Evolutionary conservation across 1,139 yeast species (phyloP), one percentile per base, ranked within the genome.

Genomic region (Debaryomyces robertsiae): DNA sequence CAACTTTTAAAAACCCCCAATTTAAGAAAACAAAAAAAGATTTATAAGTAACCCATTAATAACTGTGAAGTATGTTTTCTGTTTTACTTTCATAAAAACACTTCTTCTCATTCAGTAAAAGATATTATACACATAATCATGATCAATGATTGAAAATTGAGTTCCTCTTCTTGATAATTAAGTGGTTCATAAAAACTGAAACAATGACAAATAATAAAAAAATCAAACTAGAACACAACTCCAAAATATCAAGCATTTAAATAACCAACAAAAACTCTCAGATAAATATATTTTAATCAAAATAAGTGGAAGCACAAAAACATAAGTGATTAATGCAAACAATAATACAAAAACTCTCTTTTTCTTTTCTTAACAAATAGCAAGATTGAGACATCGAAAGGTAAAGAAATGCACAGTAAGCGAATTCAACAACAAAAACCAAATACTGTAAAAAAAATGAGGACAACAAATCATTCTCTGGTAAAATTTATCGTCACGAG

Each of bases 331-430:
- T 49, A 55, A 57, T 54, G 57, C 55, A 53, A 53, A 44, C 41
- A 45, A 48, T 40, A 46, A 49, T 44, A 49, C 46, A 46, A 51
- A 54, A 53, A 43, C 58, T 52, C 53, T 52, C 52, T 49, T 48
- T 46, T 45, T 49, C 52, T 47, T 47, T 49, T 47, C 47, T 46
- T 40, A 40, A 41, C 39, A 44, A 46, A 40, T 36, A 42, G 48
- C 40, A 45, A 54, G 66, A 61, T 54, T 55, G 60, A 62, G 67
- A 61, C 68, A 61, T 59, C 61, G 63, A 57, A 44, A 35, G 40
- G 41, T 43, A 39, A 41, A 39, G 42, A 46, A 46, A 49, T 44
- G 50, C 54, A 49, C 53, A 41, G 42, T 40, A 48, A 48, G 50
- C 43, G 49, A 39, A 40, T 38, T 24, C 33, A 37, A 28, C n/a